A percentile compares a stretch with the other conserved stretches of the same genome.
phyloP scores from a whole-genome alignment of 768 basidiomycete species.

The Russula compacta region DNA sequence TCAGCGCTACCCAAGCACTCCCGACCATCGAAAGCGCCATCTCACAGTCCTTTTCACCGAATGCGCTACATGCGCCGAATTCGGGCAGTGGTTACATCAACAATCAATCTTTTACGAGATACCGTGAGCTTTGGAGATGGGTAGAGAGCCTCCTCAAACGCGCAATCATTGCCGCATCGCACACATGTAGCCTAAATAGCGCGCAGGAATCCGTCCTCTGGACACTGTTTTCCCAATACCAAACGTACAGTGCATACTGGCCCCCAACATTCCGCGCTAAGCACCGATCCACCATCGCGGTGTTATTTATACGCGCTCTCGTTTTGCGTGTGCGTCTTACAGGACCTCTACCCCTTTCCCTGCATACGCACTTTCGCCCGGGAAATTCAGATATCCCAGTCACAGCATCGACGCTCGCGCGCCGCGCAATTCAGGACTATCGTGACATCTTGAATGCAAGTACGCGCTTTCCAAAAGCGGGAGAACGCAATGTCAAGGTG shows the following conservation, averaged over 20 bases:
- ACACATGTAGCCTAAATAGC: constrained; percentile 31
- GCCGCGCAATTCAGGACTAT: constrained; percentile 63
- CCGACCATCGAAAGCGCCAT: constrained; percentile 40
- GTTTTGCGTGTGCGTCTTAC: constrained; percentile 34
- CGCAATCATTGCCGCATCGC: constrained; percentile 57
- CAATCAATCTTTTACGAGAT: constrained; percentile 49
- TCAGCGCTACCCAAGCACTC: constrained; percentile 46
- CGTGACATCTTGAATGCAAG: constrained; percentile 55
- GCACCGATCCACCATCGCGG: constrained; percentile 62
- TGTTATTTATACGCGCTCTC: constrained; percentile 68
- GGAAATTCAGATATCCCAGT: constrained; percentile 18
- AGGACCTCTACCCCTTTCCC: background rate
- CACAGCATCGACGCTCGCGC: constrained; percentile 50
- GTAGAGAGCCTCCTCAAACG: constrained; percentile 75
- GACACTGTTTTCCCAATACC: constrained; percentile 55
- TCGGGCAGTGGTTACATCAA: constrained; percentile 32
- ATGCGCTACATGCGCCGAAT: constrained; percentile 25
- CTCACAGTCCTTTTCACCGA: constrained; percentile 22
- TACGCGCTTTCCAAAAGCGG: constrained; percentile 75
- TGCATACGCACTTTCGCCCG: constrained; percentile 4
- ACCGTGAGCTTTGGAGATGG: constrained; percentile 85
- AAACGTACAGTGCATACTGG: constrained; percentile 58
- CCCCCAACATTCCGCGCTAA: constrained; percentile 67
- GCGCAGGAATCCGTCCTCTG: constrained; percentile 42
- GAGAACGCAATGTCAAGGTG: constrained; percentile 66